Percentiles rank a stretch among this genome's conserved stretches.
Conservation (phyloP, 345 rosid genomes). For the Eucalyptus shirleyi region DNA sequence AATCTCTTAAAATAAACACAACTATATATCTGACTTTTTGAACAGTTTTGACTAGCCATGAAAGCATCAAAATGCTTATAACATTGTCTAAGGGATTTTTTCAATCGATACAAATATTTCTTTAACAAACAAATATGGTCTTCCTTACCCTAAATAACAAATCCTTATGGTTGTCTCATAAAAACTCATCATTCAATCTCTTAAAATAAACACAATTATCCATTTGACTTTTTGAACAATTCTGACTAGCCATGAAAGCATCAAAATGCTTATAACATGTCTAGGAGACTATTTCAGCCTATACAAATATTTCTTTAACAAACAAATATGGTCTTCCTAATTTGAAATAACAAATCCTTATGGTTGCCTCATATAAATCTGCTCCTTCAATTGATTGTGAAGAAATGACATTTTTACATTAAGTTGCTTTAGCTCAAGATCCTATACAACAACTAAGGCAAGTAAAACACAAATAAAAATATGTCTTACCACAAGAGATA, state of each 20-base stretch:
- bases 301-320: no score
- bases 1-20: not conserved
- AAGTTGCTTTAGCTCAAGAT: no score
- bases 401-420: no score
- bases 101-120: not conserved
- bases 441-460: not conserved
- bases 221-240: no score
- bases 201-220: no score
- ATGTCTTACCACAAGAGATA: no score
- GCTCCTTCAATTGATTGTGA: not conserved
- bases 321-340: not conserved
- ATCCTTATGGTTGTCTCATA: accelerated
- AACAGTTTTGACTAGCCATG: not conserved
- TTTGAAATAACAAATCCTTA: not conserved
- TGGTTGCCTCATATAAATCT: not conserved
- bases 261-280: no score
- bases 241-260: not conserved
- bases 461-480: no score
- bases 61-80: not conserved
- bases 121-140: no score
- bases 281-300: not conserved
- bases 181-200: not conserved
- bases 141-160: not conserved
- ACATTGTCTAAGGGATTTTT: no score
- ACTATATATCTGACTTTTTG: not conserved